These are phyloP conservation scores for Knoxdaviesia capensis DNA, from an alignment of 2,329 filamentous ascomycete genomes.

Conservation along the genomic window DNA sequence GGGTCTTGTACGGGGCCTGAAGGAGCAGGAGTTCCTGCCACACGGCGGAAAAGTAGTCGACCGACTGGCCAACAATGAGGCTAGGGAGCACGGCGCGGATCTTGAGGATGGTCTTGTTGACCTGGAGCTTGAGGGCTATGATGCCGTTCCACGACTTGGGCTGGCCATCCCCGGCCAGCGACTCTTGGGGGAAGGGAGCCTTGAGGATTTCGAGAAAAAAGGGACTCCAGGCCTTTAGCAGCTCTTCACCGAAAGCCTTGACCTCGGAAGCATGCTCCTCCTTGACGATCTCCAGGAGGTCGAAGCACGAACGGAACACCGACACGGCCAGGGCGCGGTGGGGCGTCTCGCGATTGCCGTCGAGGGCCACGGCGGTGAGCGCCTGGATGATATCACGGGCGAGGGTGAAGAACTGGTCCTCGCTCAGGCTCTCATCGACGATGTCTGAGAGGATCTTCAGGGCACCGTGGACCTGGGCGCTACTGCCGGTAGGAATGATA, in stretches of 20 bases:
- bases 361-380: conserved; percentile 64
- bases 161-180: conserved; percentile 20
- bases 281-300: conserved; percentile 91
- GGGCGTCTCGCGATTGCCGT: conserved; percentile 51
- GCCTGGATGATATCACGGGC: conserved; percentile 70
- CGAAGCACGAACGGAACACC: conserved; percentile 80
- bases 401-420: conserved; percentile 85
- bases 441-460: conserved; percentile 75
- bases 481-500: conserved; percentile 54
- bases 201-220: conserved; percentile 74
- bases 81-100: conserved; percentile 68
- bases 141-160: conserved; percentile 60
- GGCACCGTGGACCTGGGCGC: conserved; percentile 71
- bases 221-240: conserved; percentile 66
- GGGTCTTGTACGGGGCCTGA: conserved; percentile 51
- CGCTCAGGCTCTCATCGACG: conserved; percentile 81
- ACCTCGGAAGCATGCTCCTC: conserved; percentile 78
- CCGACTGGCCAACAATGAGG: conserved; percentile 64
- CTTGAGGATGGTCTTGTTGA: conserved; percentile 85
- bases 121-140: conserved; percentile 76
- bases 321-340: conserved; percentile 72
- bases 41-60: conserved; percentile 62
- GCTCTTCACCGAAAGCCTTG: conserved; percentile 74
- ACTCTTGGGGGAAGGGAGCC: conserved; percentile 48
- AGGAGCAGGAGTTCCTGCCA: conserved; percentile 73